Base-by-base conservation (phyloP, 441 rosid species). In the Hura crepitans region DNA sequence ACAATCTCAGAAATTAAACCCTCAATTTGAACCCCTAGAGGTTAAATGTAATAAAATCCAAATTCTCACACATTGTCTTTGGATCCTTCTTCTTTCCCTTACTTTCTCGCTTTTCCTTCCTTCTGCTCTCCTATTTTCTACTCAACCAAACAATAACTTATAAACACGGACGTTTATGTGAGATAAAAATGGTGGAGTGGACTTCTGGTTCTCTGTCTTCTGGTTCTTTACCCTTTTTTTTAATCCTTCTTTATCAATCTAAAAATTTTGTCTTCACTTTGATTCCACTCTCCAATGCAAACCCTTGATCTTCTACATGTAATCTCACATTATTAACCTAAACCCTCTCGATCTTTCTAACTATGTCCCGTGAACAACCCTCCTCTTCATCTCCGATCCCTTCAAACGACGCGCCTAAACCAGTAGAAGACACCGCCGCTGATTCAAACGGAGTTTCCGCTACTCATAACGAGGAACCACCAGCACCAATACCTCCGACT, bases 371-470 rank as follows among this genome's bases (percentile, higher is more conserved):
- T 51, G 89, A 82, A 61, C 84, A 89, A 54, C 74, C 88, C 74
- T 80, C 86, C 65, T 60, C 86, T 60, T 68, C 90, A 78, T 73
- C 79, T 56, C 87, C 87, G 87, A 86, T 86, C 91, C 80, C 88
- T 75, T 68, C 37, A 28, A 65, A 64, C 70, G 74, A 55, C 31
- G 7, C 42, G 2, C 35, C 77, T 43, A 69, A 70, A 30, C n/a
- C 78, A 55, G 75, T 43, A 56, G 68, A 79, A 74, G 79, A 77
- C 74, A 1, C 45, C 20, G 50, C 47, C 20, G 4, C 57, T 45
- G 22, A 83, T 79, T 74, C 73, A 67, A 67, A 72, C 72, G 73
- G 79, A 66, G 77, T 62, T 33, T 12, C 53, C 49, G 12, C 65
- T 14, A 50, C 59, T 31, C 58, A 49, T 6, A 58, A 56, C 27